phyloP scores from a whole-genome alignment of 371 early-diverging fungal genomes.

The Sporodiniella umbellata region DNA sequence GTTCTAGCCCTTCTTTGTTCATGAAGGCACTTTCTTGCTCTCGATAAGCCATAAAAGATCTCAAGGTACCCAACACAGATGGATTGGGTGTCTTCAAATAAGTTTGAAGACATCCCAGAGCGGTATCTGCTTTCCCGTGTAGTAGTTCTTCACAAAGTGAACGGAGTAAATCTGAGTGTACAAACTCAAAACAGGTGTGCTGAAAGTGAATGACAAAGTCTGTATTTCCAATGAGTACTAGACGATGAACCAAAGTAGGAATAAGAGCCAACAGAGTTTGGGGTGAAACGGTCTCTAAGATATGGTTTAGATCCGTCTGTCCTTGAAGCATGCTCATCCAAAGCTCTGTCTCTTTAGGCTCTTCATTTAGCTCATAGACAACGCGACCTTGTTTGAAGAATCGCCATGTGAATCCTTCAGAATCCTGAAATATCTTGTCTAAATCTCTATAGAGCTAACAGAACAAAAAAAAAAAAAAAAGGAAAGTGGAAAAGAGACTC shows the following conservation, averaged over 20 bases:
- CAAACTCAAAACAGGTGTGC: conserved; percentile 30
- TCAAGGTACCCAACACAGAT: conserved; percentile 3
- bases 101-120: conserved; percentile 20
- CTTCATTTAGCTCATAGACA: conserved; percentile 25
- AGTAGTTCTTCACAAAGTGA: conserved; percentile 32
- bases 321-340: no score
- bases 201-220: conserved; percentile 28
- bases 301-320: conserved; percentile 23
- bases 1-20: conserved; percentile 3
- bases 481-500: no score
- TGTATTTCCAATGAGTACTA: conserved; percentile 14
- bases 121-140: conserved; percentile 9
- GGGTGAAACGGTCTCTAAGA: conserved; percentile 27
- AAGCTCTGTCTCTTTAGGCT: conserved; percentile 2
- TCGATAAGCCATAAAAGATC: conserved; percentile 12
- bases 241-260: conserved; percentile 34
- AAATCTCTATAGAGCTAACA: conserved; percentile 29
- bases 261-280: conserved; percentile 25
- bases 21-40: conserved; percentile 9
- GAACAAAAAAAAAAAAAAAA: no score
- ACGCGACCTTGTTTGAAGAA: conserved; percentile 29
- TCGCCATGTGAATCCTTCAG: conserved; percentile 28
- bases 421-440: conserved; percentile 23
- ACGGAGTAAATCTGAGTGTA: conserved; percentile 15
- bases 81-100: conserved; percentile 7